Percentiles rank a stretch among this genome's conserved stretches.
Conservation (phyloP, 345 rosid genomes). For the Brassica cretica region DNA sequence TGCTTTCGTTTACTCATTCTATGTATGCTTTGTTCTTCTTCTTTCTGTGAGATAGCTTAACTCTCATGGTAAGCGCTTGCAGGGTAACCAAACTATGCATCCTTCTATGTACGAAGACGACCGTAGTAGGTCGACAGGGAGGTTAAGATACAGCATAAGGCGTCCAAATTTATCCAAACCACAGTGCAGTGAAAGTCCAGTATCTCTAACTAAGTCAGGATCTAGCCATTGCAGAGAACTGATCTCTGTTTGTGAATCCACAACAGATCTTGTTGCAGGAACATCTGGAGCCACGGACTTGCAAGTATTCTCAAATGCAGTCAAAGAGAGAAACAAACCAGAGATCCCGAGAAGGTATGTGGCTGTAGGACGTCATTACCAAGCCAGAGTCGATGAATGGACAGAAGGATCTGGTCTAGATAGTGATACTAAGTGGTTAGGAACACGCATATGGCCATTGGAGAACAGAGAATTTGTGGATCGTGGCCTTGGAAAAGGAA, state of each 20-base stretch:
- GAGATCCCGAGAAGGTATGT: constrained; percentile 31
- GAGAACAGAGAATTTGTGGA: constrained; percentile 14
- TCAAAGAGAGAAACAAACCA: constrained; percentile 17
- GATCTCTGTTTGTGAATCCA: neutral
- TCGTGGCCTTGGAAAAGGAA: constrained; percentile 53
- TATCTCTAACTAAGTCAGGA: constrained; percentile 29
- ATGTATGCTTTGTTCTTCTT: neutral
- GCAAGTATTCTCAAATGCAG: constrained; percentile 15
- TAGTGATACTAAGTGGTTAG: constrained; percentile 71
- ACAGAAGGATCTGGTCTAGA: constrained; percentile 48
- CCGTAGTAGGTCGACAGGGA: constrained; percentile 36
- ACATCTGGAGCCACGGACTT: constrained; percentile 18
- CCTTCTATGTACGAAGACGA: constrained; percentile 58
- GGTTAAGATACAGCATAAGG: constrained; percentile 42
- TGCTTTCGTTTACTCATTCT: constrained; percentile 1
- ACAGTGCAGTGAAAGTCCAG: constrained; percentile 38
- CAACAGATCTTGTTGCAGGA: constrained; percentile 2
- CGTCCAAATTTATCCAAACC: constrained; percentile 27
- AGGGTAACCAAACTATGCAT: constrained; percentile 57
- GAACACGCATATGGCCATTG: constrained; percentile 59
- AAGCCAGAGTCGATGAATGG: constrained; percentile 75
- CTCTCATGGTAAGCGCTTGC: constrained; percentile 36
- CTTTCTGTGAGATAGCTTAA: constrained; percentile 3
- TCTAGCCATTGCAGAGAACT: constrained; percentile 12
- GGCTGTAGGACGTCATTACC: constrained; percentile 56